Percentiles rank a stretch among this genome's conserved stretches.
phyloP scores from a whole-genome alignment of 164 flowering plant genomes.

The Platanus orientalis region DNA sequence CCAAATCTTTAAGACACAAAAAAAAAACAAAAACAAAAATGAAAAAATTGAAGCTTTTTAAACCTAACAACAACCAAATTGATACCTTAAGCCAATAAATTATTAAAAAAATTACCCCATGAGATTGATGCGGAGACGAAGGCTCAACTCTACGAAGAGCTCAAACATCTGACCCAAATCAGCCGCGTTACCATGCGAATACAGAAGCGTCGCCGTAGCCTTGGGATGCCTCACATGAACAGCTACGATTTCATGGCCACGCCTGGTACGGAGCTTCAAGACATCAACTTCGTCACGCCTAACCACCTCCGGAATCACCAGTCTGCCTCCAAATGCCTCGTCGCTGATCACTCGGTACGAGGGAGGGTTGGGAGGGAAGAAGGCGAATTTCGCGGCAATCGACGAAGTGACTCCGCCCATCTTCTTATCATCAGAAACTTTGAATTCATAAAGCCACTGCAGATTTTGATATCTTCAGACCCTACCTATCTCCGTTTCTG shows the following conservation, averaged over 20 bases:
- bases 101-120: conserved; percentile 49
- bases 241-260: conserved; percentile 73
- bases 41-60: not conserved
- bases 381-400: conserved; percentile 84
- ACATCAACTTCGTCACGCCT: conserved; percentile 57
- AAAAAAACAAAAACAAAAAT: too few species aligned
- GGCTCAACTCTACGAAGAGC: conserved; percentile 62
- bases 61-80: not conserved
- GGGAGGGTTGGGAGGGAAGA: conserved; percentile 83
- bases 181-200: conserved; percentile 94
- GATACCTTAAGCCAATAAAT: not conserved
- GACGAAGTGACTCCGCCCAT: conserved; percentile 47
- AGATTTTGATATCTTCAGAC: not conserved
- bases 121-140: conserved; percentile 66
- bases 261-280: conserved; percentile 52
- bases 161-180: conserved; percentile 90
- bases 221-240: conserved; percentile 55
- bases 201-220: conserved; percentile 60
- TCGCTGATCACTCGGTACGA: conserved; percentile 55
- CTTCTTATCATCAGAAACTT: conserved; percentile 8
- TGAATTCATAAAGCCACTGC: conserved; percentile 9
- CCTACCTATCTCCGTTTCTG: not conserved
- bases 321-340: conserved; percentile 24
- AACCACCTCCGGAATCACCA: conserved; percentile 53
- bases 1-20: too few species aligned